Percentiles rank a stretch among this genome's conserved stretches.
Conservation (phyloP, 306 rosid genomes). For the Vachellia pachyceras region DNA sequence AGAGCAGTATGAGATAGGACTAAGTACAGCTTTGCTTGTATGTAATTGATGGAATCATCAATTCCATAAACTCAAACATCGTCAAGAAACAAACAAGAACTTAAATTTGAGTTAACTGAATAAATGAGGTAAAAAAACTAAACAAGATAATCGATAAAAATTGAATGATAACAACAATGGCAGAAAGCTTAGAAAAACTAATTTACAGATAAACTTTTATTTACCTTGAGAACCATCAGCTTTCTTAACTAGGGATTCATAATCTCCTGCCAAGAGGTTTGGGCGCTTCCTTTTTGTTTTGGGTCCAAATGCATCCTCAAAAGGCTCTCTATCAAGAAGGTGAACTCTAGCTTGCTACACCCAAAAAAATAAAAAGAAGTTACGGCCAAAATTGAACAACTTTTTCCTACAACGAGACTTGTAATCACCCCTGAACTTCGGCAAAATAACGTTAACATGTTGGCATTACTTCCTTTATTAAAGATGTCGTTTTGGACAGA, state of each 20-base stretch:
- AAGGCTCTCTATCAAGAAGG: constrained; percentile 89
- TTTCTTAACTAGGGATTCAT: constrained; percentile 79
- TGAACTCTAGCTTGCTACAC: constrained; percentile 89
- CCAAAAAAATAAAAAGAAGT: neutral
- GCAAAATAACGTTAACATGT: neutral
- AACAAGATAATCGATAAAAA: neutral
- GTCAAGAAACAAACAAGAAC: constrained; percentile 22
- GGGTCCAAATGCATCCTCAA: constrained; percentile 83
- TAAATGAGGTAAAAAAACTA: neutral
- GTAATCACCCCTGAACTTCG: neutral
- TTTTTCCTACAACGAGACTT: neutral
- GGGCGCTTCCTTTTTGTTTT: constrained; percentile 91
- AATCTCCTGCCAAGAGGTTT: constrained; percentile 71
- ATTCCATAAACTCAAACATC: constrained; percentile 17
- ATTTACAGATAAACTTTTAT: neutral
- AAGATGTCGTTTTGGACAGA: neutral
- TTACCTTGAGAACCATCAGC: constrained; percentile 92
- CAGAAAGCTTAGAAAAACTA: neutral
- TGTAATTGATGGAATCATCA: neutral
- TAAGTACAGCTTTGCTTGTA: constrained; percentile 7
- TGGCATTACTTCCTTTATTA: neutral
- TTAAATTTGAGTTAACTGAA: neutral
- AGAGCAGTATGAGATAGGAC: constrained; percentile 1
- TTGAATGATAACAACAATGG: neutral
- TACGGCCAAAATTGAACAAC: constrained; percentile 12